Base-by-base conservation (phyloP, 495 filamentous ascomycete species). In the Daldinia concentrica region DNA sequence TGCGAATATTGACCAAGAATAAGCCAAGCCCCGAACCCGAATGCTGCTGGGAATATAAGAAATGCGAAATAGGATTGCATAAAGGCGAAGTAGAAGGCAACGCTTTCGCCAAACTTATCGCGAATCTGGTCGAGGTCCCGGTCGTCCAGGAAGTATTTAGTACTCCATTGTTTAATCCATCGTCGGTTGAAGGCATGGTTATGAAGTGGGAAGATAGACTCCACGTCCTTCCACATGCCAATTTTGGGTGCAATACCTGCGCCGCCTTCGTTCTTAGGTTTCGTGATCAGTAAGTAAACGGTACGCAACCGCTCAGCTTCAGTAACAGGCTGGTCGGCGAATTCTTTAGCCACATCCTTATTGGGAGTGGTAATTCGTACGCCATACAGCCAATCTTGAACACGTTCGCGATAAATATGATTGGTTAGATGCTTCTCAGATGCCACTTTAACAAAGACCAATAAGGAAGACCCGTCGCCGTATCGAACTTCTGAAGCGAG, bases 31-130 rank as follows among this genome's bases (percentile, higher is more conserved):
- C 87, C 88, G 64, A 91, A 86, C 4, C 96, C 95, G 77, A 97
- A 91, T 14, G 85, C 84, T 2, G 95, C 96, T 0, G 94, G 95
- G 68, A 95, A 93, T 9, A 92, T 78, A 29, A 97, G 81, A 76
- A 97, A 97, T 37, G 85, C 81, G 75, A 97, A 96, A 79, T 99
- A 99, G 0, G 91, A 90, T 81, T 97, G 93, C 60, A 97, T 82
- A 79, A 99, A 99, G 2, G 96, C 91, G 76, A 99, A 99, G 81
- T 99, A 99, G 75, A 94, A 98, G 26, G 92, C 95, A 61, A 98
- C 93, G 79, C 91, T 93, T 82, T 98, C 96, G 61, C 95, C 95
- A 68, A 98, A 93, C 34, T 89, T 88, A 78, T 97, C 87, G n/a
- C 93, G 86, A 61, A 99, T 96, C 59, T 90, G 88, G 68, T 91